Evolutionary conservation across 441 rosid genomes (phyloP), one percentile per base, ranked within the genome.

Genomic region (Biscutella laevigata): DNA sequence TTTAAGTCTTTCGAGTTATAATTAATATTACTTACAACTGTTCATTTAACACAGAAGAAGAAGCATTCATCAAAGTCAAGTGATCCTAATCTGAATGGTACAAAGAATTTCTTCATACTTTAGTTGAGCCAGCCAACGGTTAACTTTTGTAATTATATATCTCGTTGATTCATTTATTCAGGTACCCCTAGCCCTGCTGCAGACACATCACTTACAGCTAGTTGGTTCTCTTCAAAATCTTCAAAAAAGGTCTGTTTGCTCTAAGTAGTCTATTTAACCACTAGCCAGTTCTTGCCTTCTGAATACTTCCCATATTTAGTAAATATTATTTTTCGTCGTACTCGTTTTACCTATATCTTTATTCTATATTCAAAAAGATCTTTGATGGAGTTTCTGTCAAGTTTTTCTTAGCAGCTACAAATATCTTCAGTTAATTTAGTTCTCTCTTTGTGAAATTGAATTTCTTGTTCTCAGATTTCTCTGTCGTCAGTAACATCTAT

Each of bases 401-500:
- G 9, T 1, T 57, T 30, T 16, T 40, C 16, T 15, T 37, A 43
- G 43, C 20, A 7, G 32, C 42, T 43, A 26, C 22, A 0, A 53
- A 17, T 17, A 22, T 20, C 3, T 33, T 39, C 13, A 19, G 15
- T 27, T 45, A 25, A n/a, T 49, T 10, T 28, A 33, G 8, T 30
- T 46, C 9, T 39, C 14, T 9, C 6, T 60, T 41, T 67, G 48
- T 37, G 47, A 14, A 61, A 54, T 71, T 52, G 52, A 43, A 21
- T 41, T 34, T 29, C 51, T 38, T 73, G 40, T 63, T 64, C 32
- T 25, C 85, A 88, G 95, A 64, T 83, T 50, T 55, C 98, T 50
- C 62, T 82, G 62, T 80, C 98, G 57, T 69, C 96, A 9, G 96
- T 92, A 50, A 88, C 98, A 64, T 91, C 98, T 42, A 84, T 88